phyloP scores from a whole-genome alignment of 345 rosid species.

The Euphorbia peplus region DNA sequence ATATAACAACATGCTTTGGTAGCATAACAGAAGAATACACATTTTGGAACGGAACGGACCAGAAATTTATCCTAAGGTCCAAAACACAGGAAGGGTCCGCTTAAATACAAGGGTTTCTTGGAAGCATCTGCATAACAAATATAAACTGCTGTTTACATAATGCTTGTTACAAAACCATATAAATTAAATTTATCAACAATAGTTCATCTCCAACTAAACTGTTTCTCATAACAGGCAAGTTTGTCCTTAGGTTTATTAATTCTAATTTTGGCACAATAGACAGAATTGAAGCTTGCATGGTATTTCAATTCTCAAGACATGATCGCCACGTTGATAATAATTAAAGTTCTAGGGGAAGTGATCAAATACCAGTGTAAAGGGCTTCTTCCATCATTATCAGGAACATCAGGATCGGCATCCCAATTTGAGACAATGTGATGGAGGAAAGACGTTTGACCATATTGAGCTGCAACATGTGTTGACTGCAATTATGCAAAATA shows the following conservation, averaged over 20 bases:
- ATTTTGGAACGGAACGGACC: not conserved
- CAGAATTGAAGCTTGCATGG: no score
- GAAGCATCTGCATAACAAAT: no score
- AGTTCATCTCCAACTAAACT: no score
- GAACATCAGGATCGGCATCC: conserved; percentile 96
- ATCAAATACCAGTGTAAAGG: conserved; percentile 87
- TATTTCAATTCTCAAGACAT: not conserved
- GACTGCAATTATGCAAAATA: conserved; percentile 51
- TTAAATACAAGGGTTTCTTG: no score
- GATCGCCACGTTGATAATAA: not conserved
- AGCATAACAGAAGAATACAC: not conserved
- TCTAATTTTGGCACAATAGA: no score
- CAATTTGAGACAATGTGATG: conserved; percentile 88
- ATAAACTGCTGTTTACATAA: no score
- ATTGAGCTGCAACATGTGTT: conserved; percentile 95
- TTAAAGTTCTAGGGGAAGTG: conserved; percentile 7
- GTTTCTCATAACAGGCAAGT: no score
- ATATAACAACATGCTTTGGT: not conserved
- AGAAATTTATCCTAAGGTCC: not conserved
- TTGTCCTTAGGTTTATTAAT: no score
- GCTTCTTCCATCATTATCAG: conserved; percentile 95
- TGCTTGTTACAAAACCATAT: no score
- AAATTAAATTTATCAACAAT: no score
- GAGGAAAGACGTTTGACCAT: conserved; percentile 96
- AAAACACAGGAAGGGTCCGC: not conserved